Conservation (phyloP, 179 eudicot species). For the Spergularia azorica region DNA sequence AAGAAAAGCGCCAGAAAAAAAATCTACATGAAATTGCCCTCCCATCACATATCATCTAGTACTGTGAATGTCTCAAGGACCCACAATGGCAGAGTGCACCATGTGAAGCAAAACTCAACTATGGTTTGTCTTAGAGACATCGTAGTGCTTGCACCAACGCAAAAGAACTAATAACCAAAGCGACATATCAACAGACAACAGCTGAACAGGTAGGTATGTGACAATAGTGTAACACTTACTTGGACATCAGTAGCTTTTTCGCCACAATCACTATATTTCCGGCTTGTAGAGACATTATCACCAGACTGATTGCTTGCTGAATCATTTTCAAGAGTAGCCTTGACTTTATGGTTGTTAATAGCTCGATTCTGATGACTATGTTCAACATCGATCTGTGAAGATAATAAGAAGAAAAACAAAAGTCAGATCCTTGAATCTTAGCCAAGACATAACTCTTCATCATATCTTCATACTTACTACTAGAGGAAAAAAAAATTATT, state of each 20-base stretch:
- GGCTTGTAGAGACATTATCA: constrained; percentile 37
- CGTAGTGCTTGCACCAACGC: neutral
- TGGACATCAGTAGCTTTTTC: constrained; percentile 36
- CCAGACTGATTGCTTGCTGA: constrained; percentile 28
- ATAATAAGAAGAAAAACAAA: neutral
- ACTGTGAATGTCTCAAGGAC: no score
- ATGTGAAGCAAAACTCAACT: neutral
- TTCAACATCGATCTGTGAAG: constrained; percentile 27
- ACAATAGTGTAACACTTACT: constrained; percentile 32
- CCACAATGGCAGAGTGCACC: no score
- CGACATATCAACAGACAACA: neutral
- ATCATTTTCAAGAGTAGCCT: constrained; percentile 28
- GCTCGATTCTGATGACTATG: constrained; percentile 21
- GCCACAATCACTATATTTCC: constrained; percentile 26
- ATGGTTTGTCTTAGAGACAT: neutral
- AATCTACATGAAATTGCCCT: no score
- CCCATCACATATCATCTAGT: no score
- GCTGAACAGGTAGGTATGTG: constrained; percentile 6
- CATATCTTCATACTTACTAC: no score
- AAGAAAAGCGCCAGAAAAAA: neutral
- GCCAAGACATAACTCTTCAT: neutral
- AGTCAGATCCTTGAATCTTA: neutral
- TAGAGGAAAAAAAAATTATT: no score
- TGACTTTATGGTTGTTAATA: constrained; percentile 24
- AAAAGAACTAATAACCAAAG: neutral